phyloP scores from a whole-genome alignment of 352 stramenopile genomes.

The Phytophthora pisi region DNA sequence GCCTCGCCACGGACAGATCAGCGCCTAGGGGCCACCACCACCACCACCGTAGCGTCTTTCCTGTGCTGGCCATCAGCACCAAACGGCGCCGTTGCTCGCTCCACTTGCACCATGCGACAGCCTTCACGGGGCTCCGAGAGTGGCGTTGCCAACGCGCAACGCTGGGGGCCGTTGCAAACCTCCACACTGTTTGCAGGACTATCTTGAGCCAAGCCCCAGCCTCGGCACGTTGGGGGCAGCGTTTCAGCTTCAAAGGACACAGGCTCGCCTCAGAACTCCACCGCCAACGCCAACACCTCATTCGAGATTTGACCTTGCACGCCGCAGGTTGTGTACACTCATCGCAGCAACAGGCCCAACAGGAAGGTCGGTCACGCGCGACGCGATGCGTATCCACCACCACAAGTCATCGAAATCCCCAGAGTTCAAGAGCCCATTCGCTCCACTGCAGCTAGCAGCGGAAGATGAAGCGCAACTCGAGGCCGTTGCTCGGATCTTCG shows the following conservation, averaged over 20 bases:
- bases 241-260: conserved; percentile 31
- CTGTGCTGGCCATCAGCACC: conserved; percentile 16
- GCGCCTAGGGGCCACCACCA: conserved; percentile 7
- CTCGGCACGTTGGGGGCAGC: conserved; percentile 12
- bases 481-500: conserved; percentile 46
- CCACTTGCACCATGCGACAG: conserved; percentile 25
- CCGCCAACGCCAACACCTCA: conserved; percentile 8
- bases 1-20: conserved; percentile 15
- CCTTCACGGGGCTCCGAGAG: conserved; percentile 1
- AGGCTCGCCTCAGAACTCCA: conserved; percentile 14
- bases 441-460: conserved; percentile 39
- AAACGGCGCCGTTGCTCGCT: conserved; percentile 23
- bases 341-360: conserved; percentile 14
- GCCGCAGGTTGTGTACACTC: conserved; percentile 10
- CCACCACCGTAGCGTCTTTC: conserved; percentile 22
- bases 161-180: conserved; percentile 28
- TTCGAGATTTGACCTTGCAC: conserved; percentile 29
- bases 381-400: conserved; percentile 35
- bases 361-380: conserved; percentile 16
- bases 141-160: conserved; percentile 4
- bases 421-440: conserved; percentile 58
- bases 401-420: conserved; percentile 19
- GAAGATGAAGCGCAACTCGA: conserved; percentile 52
- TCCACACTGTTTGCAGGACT: conserved; percentile 14
- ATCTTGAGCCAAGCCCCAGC: conserved; percentile 22